These are phyloP conservation scores for slime mould (Dictyostelium discoideum) DNA, from an alignment of 78 protist species.

Conservation along the genomic window dicty_2.7 NC_007089.4:6086501-6087000, in stretches of 20 bases:
- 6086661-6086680: constrained; percentile 34
- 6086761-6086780: constrained; percentile 66
- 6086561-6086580: constrained; percentile 46
- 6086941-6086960: background rate
- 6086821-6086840: constrained; percentile 49
- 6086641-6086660: constrained; percentile 60
- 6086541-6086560: constrained; percentile 40
- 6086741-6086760: constrained; percentile 33
- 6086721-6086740: constrained; percentile 41
- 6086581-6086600: constrained; percentile 40
- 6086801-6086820: background rate
- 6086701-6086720: constrained; percentile 41
- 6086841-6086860: background rate
- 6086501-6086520: background rate
- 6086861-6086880: background rate
- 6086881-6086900: background rate
- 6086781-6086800: constrained; percentile 17
- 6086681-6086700: constrained; percentile 41
- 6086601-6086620: constrained; percentile 57
- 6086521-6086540: constrained; percentile 17
- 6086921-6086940: background rate
- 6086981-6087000: constrained; percentile 57
- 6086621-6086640: constrained; percentile 52
- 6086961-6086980: constrained; percentile 10
- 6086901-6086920: background rate